phyloP scores from a whole-genome alignment of 2,329 filamentous ascomycete species.

The Thermomyces lanuginosus region DNA sequence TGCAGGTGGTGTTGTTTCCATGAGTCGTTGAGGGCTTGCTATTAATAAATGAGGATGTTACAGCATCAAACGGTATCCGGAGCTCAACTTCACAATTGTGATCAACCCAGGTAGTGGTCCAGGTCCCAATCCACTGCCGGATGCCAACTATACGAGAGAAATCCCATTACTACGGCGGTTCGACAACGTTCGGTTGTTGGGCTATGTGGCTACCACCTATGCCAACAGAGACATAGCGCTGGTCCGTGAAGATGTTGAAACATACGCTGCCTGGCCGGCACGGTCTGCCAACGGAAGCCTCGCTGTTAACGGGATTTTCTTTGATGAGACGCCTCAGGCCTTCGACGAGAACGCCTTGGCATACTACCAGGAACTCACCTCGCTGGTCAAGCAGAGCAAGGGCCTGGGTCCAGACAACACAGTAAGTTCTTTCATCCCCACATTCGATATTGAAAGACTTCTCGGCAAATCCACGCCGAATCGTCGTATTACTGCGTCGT shows the following conservation, averaged over 20 bases:
- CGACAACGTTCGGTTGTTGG: slow-evolving; percentile 34
- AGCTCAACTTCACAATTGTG: slow-evolving; percentile 34
- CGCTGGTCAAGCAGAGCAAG: slow-evolving; percentile 15
- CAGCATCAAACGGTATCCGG: slow-evolving; percentile 23
- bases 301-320: slow-evolving; percentile 32
- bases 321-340: slow-evolving; percentile 31
- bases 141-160: slow-evolving; percentile 28
- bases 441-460: not conserved
- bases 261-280: slow-evolving; percentile 30
- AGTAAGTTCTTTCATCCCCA: slow-evolving; percentile 16
- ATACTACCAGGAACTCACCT: slow-evolving; percentile 20
- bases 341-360: slow-evolving; percentile 16
- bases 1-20: no score
- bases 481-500: no score
- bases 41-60: slow-evolving; percentile 6
- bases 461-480: slow-evolving; percentile 1
- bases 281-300: slow-evolving; percentile 21
- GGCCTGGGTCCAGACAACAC: slow-evolving; percentile 22
- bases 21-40: not conserved
- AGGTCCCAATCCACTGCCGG: slow-evolving; percentile 27
- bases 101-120: slow-evolving; percentile 35
- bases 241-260: slow-evolving; percentile 28
- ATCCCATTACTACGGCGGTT: slow-evolving; percentile 25
- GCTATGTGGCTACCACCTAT: slow-evolving; percentile 37
- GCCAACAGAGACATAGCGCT: slow-evolving; percentile 23